A percentile compares a stretch with the other conserved stretches of the same genome.
Evolutionary conservation across 441 rosid species (phyloP).

Genomic region (California macrophylla): DNA sequence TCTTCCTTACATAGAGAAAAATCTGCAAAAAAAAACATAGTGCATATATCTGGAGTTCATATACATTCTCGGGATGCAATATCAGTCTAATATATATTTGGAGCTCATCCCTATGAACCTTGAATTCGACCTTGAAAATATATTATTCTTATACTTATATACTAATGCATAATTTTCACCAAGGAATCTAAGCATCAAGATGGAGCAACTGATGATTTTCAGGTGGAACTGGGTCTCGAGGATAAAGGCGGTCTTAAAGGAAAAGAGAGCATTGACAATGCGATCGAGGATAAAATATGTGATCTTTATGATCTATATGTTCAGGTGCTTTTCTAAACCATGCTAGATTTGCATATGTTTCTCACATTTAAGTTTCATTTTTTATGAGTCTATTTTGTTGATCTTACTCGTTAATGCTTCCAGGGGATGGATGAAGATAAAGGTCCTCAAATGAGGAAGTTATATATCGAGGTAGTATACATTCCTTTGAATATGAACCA

Average conservation of each 20-base stretch:
- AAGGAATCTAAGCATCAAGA: conserved; percentile 20
- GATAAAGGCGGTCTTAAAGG: conserved; percentile 17
- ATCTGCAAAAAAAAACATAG: not conserved
- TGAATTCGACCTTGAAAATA: conserved; percentile 5
- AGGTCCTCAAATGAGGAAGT: conserved; percentile 32
- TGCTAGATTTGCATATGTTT: conserved; percentile 7
- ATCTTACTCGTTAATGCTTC: conserved; percentile 6
- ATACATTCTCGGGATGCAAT: not conserved
- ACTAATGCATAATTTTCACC: conserved; percentile 9
- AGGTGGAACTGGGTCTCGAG: conserved; percentile 17
- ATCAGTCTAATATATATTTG: not conserved
- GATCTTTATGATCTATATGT: conserved; percentile 36
- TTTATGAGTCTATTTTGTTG: not conserved
- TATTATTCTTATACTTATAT: conserved; percentile 9
- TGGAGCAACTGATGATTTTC: conserved; percentile 19
- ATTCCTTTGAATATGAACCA: not conserved
- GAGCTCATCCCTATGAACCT: not conserved
- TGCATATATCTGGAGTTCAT: not conserved
- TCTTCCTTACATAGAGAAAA: conserved; percentile 7
- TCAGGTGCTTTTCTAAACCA: conserved; percentile 20
- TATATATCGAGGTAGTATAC: conserved; percentile 27
- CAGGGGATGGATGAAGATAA: conserved; percentile 34
- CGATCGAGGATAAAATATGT: conserved; percentile 35
- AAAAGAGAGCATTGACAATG: conserved; percentile 19
- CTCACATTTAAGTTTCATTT: not conserved